These are phyloP conservation scores for Juncus inflexus DNA, from an alignment of 176 grass and related monocot genomes.

Conservation along the genomic window DNA sequence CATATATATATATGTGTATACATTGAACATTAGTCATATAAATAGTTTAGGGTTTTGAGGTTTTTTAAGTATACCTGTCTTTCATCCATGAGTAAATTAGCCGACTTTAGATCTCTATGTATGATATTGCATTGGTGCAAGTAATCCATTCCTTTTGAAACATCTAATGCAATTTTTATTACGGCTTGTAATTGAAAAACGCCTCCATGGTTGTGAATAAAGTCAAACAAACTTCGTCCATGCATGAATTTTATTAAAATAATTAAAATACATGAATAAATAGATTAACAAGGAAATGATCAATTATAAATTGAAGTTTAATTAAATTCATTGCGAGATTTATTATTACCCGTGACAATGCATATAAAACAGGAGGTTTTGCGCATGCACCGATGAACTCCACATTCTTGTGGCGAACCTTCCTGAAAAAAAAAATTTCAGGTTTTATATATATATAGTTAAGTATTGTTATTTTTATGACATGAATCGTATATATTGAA, in stretches of 20 bases:
- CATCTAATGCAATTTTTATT: conserved; percentile 80
- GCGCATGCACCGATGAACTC: too few species aligned
- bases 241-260: conserved; percentile 72
- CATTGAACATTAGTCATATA: conserved; percentile 4
- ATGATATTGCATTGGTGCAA: conserved; percentile 95
- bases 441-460: too few species aligned
- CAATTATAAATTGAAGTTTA: too few species aligned
- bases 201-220: conserved; percentile 65
- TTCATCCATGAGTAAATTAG: conserved; percentile 97
- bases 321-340: too few species aligned
- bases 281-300: too few species aligned
- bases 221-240: conserved; percentile 79
- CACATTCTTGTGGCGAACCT: too few species aligned
- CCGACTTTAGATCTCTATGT: conserved; percentile 85
- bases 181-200: conserved; percentile 63
- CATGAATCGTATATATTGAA: too few species aligned
- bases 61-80: conserved; percentile 23
- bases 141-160: conserved; percentile 96
- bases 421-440: too few species aligned
- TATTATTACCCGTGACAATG: too few species aligned
- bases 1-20: conserved; percentile 1
- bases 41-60: background rate
- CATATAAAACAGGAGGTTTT: too few species aligned
- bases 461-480: too few species aligned
- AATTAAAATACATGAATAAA: conserved; percentile 18